Conservation (phyloP, 805 yeast genomes). For the Tetrapisispora arboricola region DNA sequence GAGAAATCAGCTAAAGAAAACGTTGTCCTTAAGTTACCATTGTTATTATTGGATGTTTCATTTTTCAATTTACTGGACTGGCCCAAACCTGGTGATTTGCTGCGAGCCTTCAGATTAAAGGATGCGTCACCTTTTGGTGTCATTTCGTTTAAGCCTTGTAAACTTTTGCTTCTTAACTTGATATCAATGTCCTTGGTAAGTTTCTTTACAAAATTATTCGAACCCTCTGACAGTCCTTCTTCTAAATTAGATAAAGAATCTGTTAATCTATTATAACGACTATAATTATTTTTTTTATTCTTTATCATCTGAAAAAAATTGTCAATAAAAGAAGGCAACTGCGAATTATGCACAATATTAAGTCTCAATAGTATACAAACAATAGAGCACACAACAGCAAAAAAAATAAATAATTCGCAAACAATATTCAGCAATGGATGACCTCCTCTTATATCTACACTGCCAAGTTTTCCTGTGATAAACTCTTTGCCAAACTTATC, state of each 20-base stretch:
- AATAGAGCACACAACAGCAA: neutral
- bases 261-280: neutral
- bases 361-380: neutral
- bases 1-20: constrained; percentile 26
- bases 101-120: neutral
- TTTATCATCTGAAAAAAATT: constrained; percentile 5
- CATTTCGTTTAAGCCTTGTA: constrained; percentile 13
- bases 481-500: constrained; percentile 17
- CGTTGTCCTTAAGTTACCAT: constrained; percentile 12
- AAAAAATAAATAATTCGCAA: neutral
- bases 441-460: too few relatives aligned
- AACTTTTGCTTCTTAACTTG: constrained; percentile 23
- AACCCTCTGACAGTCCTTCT: constrained; percentile 3
- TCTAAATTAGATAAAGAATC: constrained; percentile 6
- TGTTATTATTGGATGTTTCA: constrained; percentile 3
- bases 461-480: constrained; percentile 13
- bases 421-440: neutral
- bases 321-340: neutral
- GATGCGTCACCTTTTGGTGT: neutral
- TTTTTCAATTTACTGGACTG: constrained; percentile 2
- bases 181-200: neutral
- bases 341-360: neutral
- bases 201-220: neutral
- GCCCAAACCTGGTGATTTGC: neutral
- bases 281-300: constrained; percentile 3